Conservation (phyloP, 2,329 filamentous ascomycete genomes). For the Pseudocercospora crystallina region DNA sequence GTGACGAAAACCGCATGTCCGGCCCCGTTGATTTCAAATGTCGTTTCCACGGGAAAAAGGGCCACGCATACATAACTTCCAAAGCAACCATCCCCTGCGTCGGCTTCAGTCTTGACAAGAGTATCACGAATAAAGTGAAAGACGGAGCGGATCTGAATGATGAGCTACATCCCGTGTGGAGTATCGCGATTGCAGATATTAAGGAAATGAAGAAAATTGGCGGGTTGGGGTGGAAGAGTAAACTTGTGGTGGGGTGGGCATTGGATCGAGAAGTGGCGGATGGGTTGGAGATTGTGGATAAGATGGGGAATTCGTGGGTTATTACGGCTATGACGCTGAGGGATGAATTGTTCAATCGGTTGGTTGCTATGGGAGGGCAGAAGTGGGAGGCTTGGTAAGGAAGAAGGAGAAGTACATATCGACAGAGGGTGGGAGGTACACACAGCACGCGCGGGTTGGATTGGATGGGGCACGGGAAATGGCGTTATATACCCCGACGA, state of each 20-base stretch:
- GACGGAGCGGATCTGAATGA: conserved; percentile 45
- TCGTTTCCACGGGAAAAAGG: conserved; percentile 68
- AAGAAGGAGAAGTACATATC: conserved; percentile 9
- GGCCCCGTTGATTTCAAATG: conserved; percentile 78
- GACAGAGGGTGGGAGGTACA: conserved; percentile 3
- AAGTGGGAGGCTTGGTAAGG: conserved; percentile 76
- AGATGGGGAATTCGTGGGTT: conserved; percentile 55
- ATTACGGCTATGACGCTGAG: conserved; percentile 71
- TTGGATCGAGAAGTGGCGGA: conserved; percentile 72
- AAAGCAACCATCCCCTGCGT: conserved; percentile 67
- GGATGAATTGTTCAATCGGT: conserved; percentile 78
- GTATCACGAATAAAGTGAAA: conserved; percentile 42
- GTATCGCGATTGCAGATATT: conserved; percentile 69
- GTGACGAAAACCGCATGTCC: conserved; percentile 44
- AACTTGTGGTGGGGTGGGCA: conserved; percentile 78
- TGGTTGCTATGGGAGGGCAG: conserved; percentile 74
- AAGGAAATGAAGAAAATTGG: conserved; percentile 75
- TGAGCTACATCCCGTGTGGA: conserved; percentile 63
- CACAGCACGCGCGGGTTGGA: too few species aligned
- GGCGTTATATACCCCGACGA: too few species aligned
- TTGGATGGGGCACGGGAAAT: too few species aligned
- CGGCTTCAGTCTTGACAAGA: conserved; percentile 60
- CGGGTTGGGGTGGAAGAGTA: conserved; percentile 81
- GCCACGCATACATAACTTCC: conserved; percentile 68
- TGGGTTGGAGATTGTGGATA: conserved; percentile 67